A percentile compares a stretch with the other conserved stretches of the same genome.
These are phyloP conservation scores for Boletus huronensis DNA, from an alignment of 768 basidiomycete genomes.

Conservation along the genomic window DNA sequence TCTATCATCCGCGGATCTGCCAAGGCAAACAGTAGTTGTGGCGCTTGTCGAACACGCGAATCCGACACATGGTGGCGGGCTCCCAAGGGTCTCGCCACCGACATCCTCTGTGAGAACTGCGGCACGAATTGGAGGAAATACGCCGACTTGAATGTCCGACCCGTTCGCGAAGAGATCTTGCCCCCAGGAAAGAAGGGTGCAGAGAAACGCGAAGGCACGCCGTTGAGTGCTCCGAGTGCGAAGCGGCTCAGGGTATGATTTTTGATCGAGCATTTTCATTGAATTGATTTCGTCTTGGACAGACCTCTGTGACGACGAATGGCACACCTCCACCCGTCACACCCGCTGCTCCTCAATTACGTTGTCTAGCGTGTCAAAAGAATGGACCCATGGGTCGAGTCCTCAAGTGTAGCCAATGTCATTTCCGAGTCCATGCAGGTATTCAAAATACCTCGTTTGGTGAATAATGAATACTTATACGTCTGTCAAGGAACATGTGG, in stretches of 20 bases:
- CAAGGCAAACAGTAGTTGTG: slow-evolving; percentile 60
- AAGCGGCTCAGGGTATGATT: slow-evolving; percentile 63
- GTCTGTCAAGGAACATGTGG: slow-evolving; percentile 58
- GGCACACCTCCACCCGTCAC: slow-evolving; percentile 61
- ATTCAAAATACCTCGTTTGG: background rate
- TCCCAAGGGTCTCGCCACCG: slow-evolving; percentile 76
- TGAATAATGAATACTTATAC: slow-evolving; percentile 1
- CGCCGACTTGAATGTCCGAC: slow-evolving; percentile 78
- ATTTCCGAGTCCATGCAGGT: slow-evolving; percentile 80
- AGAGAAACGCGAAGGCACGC: slow-evolving; percentile 63
- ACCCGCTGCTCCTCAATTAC: slow-evolving; percentile 54
- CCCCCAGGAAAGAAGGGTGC: slow-evolving; percentile 39
- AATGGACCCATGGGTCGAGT: slow-evolving; percentile 75
- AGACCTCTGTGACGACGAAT: slow-evolving; percentile 40
- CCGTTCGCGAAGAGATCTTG: slow-evolving; percentile 62
- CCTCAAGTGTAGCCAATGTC: slow-evolving; percentile 77
- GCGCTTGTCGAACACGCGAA: slow-evolving; percentile 80
- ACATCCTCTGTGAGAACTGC: slow-evolving; percentile 80
- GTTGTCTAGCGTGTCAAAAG: slow-evolving; percentile 74
- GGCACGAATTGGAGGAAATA: slow-evolving; percentile 92
- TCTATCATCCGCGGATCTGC: slow-evolving; percentile 62
- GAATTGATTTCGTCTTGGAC: background rate
- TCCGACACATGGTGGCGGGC: slow-evolving; percentile 88
- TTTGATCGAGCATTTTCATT: background rate
- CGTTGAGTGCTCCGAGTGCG: slow-evolving; percentile 44